Percentiles rank a stretch among this genome's conserved stretches.
These are phyloP conservation scores for Termitomyces eurrhizus DNA, from an alignment of 768 basidiomycete genomes.

Conservation along the genomic window DNA sequence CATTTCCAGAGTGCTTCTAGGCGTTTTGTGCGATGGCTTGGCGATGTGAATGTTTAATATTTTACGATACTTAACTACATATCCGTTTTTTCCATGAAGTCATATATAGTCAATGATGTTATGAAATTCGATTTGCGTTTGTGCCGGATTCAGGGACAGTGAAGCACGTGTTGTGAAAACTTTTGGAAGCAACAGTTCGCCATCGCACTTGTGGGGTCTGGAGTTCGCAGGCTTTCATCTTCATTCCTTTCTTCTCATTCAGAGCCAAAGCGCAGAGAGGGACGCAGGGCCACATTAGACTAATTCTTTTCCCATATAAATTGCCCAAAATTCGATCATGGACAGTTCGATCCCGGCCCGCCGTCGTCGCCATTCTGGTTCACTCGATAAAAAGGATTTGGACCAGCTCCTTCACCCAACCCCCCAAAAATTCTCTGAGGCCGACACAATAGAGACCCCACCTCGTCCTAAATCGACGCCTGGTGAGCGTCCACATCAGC, in stretches of 20 bases:
- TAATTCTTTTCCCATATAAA: not conserved
- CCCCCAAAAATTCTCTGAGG: slow-evolving; percentile 19
- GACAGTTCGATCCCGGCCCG: slow-evolving; percentile 35
- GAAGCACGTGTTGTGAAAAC: slow-evolving; percentile 13
- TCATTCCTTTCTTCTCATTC: not conserved
- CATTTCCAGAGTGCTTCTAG: slow-evolving; percentile 26
- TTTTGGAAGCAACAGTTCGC: slow-evolving; percentile 4
- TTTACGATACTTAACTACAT: slow-evolving; percentile 6
- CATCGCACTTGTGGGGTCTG: not conserved
- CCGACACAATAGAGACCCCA: slow-evolving; percentile 39
- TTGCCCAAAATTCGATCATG: slow-evolving; percentile 9
- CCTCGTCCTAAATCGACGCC: slow-evolving; percentile 77
- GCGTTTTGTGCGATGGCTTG: slow-evolving; percentile 4
- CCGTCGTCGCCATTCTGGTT: slow-evolving; percentile 64
- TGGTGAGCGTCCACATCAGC: slow-evolving; percentile 51
- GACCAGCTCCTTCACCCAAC: slow-evolving; percentile 24
- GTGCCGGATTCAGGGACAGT: not conserved
- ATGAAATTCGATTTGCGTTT: slow-evolving; percentile 2
- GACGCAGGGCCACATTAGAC: not conserved
- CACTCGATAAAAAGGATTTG: slow-evolving; percentile 30
- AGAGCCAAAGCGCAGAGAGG: not conserved
- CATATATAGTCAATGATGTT: slow-evolving; percentile 10
- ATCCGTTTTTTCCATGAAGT: not conserved
- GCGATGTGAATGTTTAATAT: slow-evolving; percentile 7
- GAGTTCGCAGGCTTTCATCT: not conserved